Evolutionary conservation across 2,329 filamentous ascomycete species (phyloP).

Genomic region (Microdochium nivale): DNA sequence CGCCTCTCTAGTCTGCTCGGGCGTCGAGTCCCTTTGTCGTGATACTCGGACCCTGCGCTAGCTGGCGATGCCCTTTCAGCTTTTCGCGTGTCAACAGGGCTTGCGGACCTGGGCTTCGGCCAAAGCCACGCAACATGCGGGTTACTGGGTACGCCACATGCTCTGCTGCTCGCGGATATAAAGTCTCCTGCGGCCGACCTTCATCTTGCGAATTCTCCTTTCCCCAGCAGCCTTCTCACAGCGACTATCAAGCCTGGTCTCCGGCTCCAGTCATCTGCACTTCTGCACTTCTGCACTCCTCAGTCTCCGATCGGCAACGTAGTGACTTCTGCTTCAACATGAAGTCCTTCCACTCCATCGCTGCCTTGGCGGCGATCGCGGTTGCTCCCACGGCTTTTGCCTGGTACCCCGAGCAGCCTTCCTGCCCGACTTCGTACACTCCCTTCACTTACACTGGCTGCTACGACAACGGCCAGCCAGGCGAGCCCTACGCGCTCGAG

Average conservation of each 20-base stretch:
- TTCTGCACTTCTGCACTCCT: neutral
- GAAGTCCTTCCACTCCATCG: conserved; percentile 21
- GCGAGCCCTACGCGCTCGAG: conserved; percentile 23
- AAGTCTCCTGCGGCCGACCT: neutral
- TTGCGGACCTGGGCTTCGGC: no score
- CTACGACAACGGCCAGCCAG: conserved; percentile 28
- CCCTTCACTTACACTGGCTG: conserved; percentile 41
- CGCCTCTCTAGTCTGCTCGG: no score
- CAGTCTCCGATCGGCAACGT: neutral
- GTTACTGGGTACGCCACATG: neutral
- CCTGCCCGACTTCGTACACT: conserved; percentile 34
- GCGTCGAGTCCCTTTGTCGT: no score
- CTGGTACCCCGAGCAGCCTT: conserved; percentile 33
- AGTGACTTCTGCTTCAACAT: conserved; percentile 11
- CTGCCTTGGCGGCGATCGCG: conserved; percentile 28
- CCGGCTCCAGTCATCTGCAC: neutral
- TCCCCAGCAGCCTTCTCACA: neutral
- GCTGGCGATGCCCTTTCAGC: no score
- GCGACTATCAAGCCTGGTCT: neutral
- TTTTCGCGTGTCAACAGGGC: no score
- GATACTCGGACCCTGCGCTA: no score
- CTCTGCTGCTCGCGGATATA: neutral
- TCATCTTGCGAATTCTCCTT: neutral
- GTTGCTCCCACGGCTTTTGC: conserved; percentile 28
- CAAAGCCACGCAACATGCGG: neutral